phyloP scores from a whole-genome alignment of 1,284 basidiomycete species.

The Apiotrichum sp. region DNA sequence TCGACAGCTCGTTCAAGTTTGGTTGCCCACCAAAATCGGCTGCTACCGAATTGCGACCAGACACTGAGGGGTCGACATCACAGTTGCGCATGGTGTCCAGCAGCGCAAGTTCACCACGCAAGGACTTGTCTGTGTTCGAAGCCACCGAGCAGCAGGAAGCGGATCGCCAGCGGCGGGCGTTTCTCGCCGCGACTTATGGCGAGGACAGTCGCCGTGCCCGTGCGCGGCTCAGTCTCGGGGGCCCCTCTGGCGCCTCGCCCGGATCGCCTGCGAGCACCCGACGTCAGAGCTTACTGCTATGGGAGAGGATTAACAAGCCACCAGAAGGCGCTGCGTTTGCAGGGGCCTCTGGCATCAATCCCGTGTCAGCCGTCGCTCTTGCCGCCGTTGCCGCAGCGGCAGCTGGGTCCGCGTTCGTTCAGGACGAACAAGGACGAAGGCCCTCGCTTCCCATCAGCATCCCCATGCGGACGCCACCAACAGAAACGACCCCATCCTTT shows the following conservation, averaged over 20 bases:
- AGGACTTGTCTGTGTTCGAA: conserved; percentile 24
- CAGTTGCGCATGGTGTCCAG: background rate
- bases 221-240: conserved; percentile 38
- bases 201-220: conserved; percentile 36
- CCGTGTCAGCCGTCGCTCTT: background rate
- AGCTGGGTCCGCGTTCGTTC: background rate
- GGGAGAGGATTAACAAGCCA: conserved; percentile 30
- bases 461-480: conserved; percentile 6
- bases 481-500: background rate
- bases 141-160: conserved; percentile 43
- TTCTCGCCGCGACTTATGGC: conserved; percentile 42
- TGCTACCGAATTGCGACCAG: background rate
- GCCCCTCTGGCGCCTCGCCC: conserved; percentile 15
- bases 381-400: background rate
- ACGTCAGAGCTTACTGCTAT: conserved; percentile 35
- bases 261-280: conserved; percentile 22
- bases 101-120: background rate
- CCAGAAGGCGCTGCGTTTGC: background rate
- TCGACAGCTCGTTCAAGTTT: conserved; percentile 24
- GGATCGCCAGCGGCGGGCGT: conserved; percentile 42
- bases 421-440: conserved; percentile 3
- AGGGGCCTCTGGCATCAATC: background rate
- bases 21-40: conserved; percentile 12
- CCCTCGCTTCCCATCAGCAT: conserved; percentile 17
- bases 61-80: background rate